phyloP scores from a whole-genome alignment of 2,329 filamentous ascomycete genomes.

The Trichoderma harzianum region DNA sequence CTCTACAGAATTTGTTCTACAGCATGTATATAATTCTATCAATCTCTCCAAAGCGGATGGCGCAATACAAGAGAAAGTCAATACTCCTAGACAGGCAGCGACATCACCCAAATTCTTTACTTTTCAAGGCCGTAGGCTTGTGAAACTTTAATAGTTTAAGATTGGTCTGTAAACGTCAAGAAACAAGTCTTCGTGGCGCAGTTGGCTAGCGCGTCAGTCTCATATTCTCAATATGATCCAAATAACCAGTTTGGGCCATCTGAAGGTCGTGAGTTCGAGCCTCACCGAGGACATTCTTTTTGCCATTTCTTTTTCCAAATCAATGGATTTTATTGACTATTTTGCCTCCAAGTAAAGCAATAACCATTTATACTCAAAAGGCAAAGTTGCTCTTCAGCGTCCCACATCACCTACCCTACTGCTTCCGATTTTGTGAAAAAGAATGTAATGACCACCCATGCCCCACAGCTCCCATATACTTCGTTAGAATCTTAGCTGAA shows the following conservation, averaged over 20 bases:
- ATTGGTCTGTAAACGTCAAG: not conserved
- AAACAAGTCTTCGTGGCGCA: constrained; percentile 27
- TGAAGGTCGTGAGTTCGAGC: constrained; percentile 51
- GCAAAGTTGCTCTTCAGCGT: not conserved
- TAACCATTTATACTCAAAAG: not conserved
- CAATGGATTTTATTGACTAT: not conserved
- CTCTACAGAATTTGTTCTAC: not conserved
- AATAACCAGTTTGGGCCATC: constrained; percentile 30
- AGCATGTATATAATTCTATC: not conserved
- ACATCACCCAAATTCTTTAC: not conserved
- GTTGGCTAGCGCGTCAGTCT: constrained; percentile 30
- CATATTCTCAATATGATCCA: constrained; percentile 23
- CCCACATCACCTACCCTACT: not conserved
- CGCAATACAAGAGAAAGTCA: not conserved
- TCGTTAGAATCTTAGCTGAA: not conserved
- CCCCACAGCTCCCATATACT: not conserved
- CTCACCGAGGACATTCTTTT: constrained; percentile 41
- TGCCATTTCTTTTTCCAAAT: not conserved
- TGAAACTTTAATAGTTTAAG: not conserved
- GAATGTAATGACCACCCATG: not conserved
- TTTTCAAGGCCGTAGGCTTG: too few relatives aligned
- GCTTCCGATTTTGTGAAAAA: not conserved
- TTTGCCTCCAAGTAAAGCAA: not conserved
- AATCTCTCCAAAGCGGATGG: not conserved
- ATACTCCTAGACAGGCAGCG: not conserved